A percentile compares a stretch with the other conserved stretches of the same genome.
Conservation (phyloP, 176 grass and related monocot genomes). For the Bonia amplexicaulis region DNA sequence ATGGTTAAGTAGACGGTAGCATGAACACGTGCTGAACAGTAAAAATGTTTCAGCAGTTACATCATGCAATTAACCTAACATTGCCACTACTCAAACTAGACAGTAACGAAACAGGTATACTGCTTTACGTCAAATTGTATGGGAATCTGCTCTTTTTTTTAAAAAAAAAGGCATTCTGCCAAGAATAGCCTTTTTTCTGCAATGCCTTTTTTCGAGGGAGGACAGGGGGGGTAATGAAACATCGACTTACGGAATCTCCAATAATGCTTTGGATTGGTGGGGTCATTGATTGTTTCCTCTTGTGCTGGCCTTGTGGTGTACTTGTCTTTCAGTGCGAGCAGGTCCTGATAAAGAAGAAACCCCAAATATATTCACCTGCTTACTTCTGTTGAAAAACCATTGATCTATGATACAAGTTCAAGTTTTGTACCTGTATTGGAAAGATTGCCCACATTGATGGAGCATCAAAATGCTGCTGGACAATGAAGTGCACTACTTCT, state of each 20-base stretch:
- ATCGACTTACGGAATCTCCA: constrained; percentile 90
- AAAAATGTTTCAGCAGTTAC: background rate
- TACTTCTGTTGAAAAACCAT: background rate
- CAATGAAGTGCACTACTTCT: constrained; percentile 74
- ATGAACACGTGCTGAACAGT: background rate
- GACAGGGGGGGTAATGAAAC: background rate
- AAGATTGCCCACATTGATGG: constrained; percentile 99
- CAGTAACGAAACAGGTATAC: background rate
- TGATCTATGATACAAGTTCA: background rate
- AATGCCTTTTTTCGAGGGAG: background rate
- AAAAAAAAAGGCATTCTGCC: background rate
- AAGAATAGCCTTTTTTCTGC: background rate
- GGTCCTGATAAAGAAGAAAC: constrained; percentile 56
- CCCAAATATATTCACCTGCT: constrained; percentile 3
- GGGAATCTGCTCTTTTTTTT: background rate
- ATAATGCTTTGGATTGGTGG: constrained; percentile 95
- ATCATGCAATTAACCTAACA: constrained; percentile 4
- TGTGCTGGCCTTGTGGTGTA: constrained; percentile 68
- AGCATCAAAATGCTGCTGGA: constrained; percentile 80
- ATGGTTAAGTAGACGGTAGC: background rate
- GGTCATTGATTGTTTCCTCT: constrained; percentile 99
- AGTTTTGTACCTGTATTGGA: constrained; percentile 73
- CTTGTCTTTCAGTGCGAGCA: constrained; percentile 93
- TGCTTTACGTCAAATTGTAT: background rate
- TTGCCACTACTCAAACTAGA: background rate